phyloP scores from a whole-genome alignment of 2,329 filamentous ascomycete species.

The Fusarium sp. region DNA sequence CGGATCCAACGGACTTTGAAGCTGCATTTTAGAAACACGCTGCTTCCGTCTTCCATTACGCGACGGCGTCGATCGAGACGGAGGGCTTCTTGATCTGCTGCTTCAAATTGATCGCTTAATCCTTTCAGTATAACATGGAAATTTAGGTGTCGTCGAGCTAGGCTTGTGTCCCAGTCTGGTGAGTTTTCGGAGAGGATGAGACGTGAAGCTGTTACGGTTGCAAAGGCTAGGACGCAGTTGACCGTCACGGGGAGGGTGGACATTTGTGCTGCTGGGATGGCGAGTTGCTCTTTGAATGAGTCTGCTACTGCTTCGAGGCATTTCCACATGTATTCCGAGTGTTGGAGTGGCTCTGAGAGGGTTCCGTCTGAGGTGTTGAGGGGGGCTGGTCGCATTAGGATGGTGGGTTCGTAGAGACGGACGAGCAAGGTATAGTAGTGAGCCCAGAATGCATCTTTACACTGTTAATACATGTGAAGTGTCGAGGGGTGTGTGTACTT shows the following conservation, averaged over 20 bases:
- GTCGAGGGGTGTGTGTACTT: not conserved
- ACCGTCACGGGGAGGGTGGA: constrained; percentile 45
- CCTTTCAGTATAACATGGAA: constrained; percentile 42
- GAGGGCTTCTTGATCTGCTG: constrained; percentile 43
- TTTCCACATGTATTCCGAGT: constrained; percentile 50
- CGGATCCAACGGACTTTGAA: constrained; percentile 52
- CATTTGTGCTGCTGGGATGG: constrained; percentile 41
- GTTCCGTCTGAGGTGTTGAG: constrained; percentile 24
- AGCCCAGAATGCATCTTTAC: constrained; percentile 46
- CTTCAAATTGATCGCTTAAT: constrained; percentile 46
- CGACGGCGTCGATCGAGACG: constrained; percentile 38
- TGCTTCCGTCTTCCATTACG: constrained; percentile 45
- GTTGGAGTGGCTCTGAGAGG: constrained; percentile 38
- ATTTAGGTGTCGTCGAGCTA: constrained; percentile 48
- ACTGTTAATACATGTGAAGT: rapidly evolving
- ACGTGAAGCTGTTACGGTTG: constrained; percentile 47
- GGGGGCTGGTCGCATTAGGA: constrained; percentile 41
- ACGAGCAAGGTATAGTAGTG: constrained; percentile 47
- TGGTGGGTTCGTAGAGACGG: constrained; percentile 51
- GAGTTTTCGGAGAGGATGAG: constrained; percentile 48
- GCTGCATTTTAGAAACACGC: constrained; percentile 45
- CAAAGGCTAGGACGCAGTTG: constrained; percentile 47
- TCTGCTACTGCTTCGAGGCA: constrained; percentile 45
- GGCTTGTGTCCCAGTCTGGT: constrained; percentile 49
- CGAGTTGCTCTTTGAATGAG: constrained; percentile 42